Percentiles rank a stretch among this genome's conserved stretches.
phyloP scores from a whole-genome alignment of 2,329 filamentous ascomycete genomes.

The Dendrostoma leiphaemia region DNA sequence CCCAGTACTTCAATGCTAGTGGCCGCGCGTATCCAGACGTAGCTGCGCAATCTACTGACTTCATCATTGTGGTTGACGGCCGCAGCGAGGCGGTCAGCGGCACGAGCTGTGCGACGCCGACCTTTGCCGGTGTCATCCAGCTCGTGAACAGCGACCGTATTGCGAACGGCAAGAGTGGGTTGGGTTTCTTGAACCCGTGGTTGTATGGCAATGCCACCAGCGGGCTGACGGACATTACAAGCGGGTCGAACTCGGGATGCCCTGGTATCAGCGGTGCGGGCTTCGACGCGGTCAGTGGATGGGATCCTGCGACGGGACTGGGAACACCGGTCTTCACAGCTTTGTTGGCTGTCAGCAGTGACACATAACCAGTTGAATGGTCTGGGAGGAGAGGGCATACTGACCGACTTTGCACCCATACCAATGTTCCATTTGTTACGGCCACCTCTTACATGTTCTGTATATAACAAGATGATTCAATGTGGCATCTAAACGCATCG shows the following conservation, averaged over 20 bases:
- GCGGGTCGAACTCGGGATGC: conserved; percentile 8
- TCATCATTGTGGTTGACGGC: conserved; percentile 15
- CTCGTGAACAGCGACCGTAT: conserved; percentile 52
- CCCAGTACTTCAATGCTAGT: conserved; percentile 36
- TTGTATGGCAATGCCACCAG: conserved; percentile 18
- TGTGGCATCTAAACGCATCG: no score
- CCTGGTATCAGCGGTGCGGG: conserved; percentile 9
- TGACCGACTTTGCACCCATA: not conserved
- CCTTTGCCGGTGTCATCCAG: conserved; percentile 50
- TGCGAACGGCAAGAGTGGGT: conserved; percentile 35
- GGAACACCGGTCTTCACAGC: conserved; percentile 17
- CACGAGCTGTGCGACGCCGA: conserved; percentile 45
- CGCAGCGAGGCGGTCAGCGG: not conserved
- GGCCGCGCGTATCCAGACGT: conserved; percentile 19
- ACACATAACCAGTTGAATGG: not conserved
- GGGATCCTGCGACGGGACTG: conserved; percentile 16
- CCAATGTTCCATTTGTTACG: not conserved
- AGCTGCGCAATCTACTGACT: conserved; percentile 36
- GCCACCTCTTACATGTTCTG: no score
- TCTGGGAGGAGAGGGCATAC: not conserved
- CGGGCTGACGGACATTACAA: conserved; percentile 23
- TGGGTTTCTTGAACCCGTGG: conserved; percentile 41
- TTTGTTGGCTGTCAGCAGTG: conserved; percentile 12
- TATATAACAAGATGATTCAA: not conserved
- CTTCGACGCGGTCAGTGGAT: conserved; percentile 14